These are phyloP conservation scores for Coniochaeta pulveracea DNA, from an alignment of 2,329 filamentous ascomycete genomes.

Conservation along the genomic window DNA sequence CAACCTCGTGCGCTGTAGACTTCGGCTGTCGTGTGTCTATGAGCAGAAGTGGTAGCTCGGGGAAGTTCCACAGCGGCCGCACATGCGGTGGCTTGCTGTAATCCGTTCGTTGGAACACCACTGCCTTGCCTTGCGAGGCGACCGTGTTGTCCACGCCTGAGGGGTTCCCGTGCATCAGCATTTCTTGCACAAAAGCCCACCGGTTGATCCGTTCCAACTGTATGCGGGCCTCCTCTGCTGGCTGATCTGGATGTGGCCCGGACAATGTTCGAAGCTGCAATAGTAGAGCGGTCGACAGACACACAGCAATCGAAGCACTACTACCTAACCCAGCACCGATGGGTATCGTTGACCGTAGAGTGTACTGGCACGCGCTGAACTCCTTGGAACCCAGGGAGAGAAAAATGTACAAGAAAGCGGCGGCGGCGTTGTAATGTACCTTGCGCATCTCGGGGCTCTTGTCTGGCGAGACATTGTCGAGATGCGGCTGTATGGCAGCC, in stretches of 20 bases:
- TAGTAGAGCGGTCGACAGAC: slow-evolving; percentile 71
- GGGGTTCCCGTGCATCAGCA: slow-evolving; percentile 95
- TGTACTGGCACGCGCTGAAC: slow-evolving; percentile 77
- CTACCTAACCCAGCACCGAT: slow-evolving; percentile 86
- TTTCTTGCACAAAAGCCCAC: slow-evolving; percentile 94
- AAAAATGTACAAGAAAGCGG: slow-evolving; percentile 86
- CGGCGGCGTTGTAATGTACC: slow-evolving; percentile 72
- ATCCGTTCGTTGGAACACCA: slow-evolving; percentile 75
- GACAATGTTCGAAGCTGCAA: slow-evolving; percentile 80
- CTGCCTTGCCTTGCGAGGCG: slow-evolving; percentile 83
- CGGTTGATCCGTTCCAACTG: slow-evolving; percentile 94
- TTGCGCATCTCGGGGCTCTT: slow-evolving; percentile 64
- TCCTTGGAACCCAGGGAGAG: slow-evolving; percentile 71
- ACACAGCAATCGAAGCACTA: slow-evolving; percentile 89
- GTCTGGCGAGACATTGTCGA: slow-evolving; percentile 56
- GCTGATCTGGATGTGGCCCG: slow-evolving; percentile 86
- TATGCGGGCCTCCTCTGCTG: slow-evolving; percentile 70
- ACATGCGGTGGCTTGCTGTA: slow-evolving; percentile 69
- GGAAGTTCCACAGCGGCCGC: slow-evolving; percentile 71
- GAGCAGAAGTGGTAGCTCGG: slow-evolving; percentile 79
- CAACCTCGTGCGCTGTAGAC: slow-evolving; percentile 76
- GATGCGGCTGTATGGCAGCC: slow-evolving; percentile 68
- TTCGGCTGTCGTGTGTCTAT: slow-evolving; percentile 84
- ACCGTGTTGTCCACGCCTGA: slow-evolving; percentile 97
- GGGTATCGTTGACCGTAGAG: slow-evolving; percentile 84